phyloP scores from a whole-genome alignment of 257 asterid genomes.

The Solanum bulbocastanum region DNA sequence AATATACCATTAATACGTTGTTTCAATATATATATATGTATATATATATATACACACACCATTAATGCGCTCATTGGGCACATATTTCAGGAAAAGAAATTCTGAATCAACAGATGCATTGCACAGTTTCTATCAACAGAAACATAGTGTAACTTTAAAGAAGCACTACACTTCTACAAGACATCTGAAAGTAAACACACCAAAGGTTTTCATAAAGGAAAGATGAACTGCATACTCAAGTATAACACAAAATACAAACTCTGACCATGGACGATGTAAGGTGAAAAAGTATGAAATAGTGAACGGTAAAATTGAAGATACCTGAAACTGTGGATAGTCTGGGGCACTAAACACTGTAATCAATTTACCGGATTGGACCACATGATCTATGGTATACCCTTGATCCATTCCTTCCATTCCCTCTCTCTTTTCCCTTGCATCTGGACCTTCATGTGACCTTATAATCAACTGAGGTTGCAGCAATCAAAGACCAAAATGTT shows the following conservation, averaged over 20 bases:
- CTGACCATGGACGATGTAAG: not conserved
- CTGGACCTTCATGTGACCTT: constrained; percentile 99
- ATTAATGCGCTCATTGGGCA: not conserved
- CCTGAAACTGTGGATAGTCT: constrained; percentile 98
- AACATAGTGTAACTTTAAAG: not conserved
- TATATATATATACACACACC: not conserved
- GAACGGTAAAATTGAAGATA: constrained; percentile 15
- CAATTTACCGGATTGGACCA: constrained; percentile 78
- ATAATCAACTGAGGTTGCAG: constrained; percentile 59
- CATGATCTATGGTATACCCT: constrained; percentile 86
- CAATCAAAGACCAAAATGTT: not conserved
- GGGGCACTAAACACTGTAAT: constrained; percentile 96
- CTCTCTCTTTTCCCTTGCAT: constrained; percentile 87
- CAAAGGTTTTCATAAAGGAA: not conserved
- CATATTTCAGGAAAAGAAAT: not conserved
- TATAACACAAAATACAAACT: not conserved
- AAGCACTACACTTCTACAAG: not conserved
- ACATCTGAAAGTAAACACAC: not conserved
- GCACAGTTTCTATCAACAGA: not conserved
- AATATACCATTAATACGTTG: not conserved
- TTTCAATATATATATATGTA: not conserved
- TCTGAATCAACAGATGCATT: not conserved
- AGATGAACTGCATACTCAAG: not conserved
- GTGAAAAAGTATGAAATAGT: not conserved
- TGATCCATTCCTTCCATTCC: constrained; percentile 70